phyloP scores from a whole-genome alignment of 2,329 filamentous ascomycete species.

The Exophiala bonariae region DNA sequence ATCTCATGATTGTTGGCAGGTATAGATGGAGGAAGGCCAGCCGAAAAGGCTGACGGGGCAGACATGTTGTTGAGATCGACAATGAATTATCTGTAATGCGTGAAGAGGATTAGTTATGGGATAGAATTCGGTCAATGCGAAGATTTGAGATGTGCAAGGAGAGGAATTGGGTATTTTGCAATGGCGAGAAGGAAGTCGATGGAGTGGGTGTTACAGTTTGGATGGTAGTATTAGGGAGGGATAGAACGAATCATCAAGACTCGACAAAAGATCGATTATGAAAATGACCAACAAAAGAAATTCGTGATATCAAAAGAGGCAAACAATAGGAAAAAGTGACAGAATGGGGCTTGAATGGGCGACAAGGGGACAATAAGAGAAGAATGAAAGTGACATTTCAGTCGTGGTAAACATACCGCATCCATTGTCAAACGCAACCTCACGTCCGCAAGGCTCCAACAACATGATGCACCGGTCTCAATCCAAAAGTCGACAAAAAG shows the following conservation, averaged over 20 bases:
- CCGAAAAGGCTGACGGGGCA: slow-evolving; percentile 44
- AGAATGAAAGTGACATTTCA: slow-evolving; percentile 12
- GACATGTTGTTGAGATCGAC: slow-evolving; percentile 27
- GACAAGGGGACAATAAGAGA: slow-evolving; percentile 20
- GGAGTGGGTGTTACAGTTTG: too few relatives aligned
- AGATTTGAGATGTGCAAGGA: too few relatives aligned
- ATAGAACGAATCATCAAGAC: slow-evolving; percentile 20
- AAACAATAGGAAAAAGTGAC: slow-evolving; percentile 14
- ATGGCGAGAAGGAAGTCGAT: too few relatives aligned
- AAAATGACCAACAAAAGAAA: slow-evolving; percentile 23
- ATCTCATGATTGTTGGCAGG: slow-evolving; percentile 60
- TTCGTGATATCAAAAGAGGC: slow-evolving; percentile 16
- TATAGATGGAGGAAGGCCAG: slow-evolving; percentile 59
- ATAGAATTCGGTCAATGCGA: too few relatives aligned
- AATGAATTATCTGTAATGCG: slow-evolving; percentile 24
- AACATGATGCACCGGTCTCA: slow-evolving; percentile 19
- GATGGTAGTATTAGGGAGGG: background rate
- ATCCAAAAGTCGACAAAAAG: slow-evolving; percentile 5
- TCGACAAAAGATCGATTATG: slow-evolving; percentile 11
- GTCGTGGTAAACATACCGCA: slow-evolving; percentile 22
- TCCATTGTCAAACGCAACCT: slow-evolving; percentile 14
- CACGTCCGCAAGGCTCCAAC: slow-evolving; percentile 17
- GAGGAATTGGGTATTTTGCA: slow-evolving; percentile 9
- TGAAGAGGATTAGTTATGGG: background rate
- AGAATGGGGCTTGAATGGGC: slow-evolving; percentile 6